Evolutionary conservation across 2,329 filamentous ascomycete species (phyloP), one percentile per base, ranked within the genome.

Genomic region (Cryphonectria carpinicola): DNA sequence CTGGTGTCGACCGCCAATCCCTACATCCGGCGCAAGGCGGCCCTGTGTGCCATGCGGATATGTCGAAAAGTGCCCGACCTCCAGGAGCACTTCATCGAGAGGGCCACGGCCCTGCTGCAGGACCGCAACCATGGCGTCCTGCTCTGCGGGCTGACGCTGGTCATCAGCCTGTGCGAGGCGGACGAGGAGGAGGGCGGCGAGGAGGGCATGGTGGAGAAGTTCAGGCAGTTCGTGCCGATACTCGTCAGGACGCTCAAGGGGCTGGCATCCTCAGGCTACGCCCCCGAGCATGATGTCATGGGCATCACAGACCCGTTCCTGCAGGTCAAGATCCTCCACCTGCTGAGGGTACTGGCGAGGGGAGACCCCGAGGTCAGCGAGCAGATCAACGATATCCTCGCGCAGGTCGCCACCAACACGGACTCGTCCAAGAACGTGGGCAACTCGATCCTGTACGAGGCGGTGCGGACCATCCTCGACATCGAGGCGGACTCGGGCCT

Each of bases 361-460:
- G 95, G 95, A 49, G 94, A 99, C 80, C 85, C 90, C 14, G 87
- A 94, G 72, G 94, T 93, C 37, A 98, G 94, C 80, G 97, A 99
- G 81, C 92, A 97, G 80, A 98, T 99, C 84, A 99, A 98, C 82
- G 96, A 99, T 78, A 99, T 99, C 73, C 84, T 99, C 72, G 96
- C 96, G 7, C 95, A 97, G 83, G 96, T 99, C 68, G 96, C 96
- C 67, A 98, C 95, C 54, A 99, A 99, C 81, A 99, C 96, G 1
- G 96, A 99, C 78, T 94, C 95, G 0, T 95, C 95, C 39, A 99
- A 99, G 85, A 99, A 99, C 75, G 96, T 99, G 58, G 96, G 96
- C 73, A 99, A 99, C 80, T 95, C 96, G 0, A 99, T 99, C 76
- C 86, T 99, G 10, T 99, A 99, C 83, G 96, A 99, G 82, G 93